Conservation (phyloP, 2,329 filamentous ascomycete genomes). For the Xylariaceae sp. region DNA sequence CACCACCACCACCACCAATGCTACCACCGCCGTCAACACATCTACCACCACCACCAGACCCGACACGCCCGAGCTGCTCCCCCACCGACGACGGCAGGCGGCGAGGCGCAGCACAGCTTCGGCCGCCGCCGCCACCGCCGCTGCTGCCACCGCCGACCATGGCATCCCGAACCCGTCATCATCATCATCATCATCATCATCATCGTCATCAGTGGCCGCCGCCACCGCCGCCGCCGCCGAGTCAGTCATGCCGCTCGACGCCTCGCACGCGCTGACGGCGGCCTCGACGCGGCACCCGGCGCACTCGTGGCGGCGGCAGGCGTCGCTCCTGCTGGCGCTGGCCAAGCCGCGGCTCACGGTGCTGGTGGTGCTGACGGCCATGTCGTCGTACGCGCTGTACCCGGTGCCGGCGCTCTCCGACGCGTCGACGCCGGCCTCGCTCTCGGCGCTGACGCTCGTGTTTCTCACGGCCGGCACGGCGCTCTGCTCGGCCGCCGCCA, state of each 20-base stretch:
- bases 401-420: constrained; percentile 73
- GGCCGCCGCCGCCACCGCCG: not conserved
- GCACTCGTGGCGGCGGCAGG: constrained; percentile 52
- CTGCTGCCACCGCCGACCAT: too few species aligned
- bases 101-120: constrained; percentile 17
- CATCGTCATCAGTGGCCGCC: not conserved
- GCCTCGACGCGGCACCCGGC: constrained; percentile 42
- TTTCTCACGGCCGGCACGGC: constrained; percentile 89
- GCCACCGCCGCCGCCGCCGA: constrained; percentile 8
- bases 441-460: constrained; percentile 83
- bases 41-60: not conserved
- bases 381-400: constrained; percentile 86
- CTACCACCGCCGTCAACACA: constrained; percentile 1
- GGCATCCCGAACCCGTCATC: too few species aligned
- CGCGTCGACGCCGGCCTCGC: constrained; percentile 62
- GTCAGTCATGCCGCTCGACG: constrained; percentile 35
- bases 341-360: constrained; percentile 93
- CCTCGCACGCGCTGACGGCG: constrained; percentile 49
- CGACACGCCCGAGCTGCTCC: constrained; percentile 15
- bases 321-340: constrained; percentile 80
- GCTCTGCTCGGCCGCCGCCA: constrained; percentile 83
- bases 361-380: constrained; percentile 83
- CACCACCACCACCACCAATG: not conserved
- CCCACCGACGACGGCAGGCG: constrained; percentile 20
- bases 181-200: not conserved